Conservation (phyloP, 106 monocot species). For the Dioscorea dumetorum region DNA sequence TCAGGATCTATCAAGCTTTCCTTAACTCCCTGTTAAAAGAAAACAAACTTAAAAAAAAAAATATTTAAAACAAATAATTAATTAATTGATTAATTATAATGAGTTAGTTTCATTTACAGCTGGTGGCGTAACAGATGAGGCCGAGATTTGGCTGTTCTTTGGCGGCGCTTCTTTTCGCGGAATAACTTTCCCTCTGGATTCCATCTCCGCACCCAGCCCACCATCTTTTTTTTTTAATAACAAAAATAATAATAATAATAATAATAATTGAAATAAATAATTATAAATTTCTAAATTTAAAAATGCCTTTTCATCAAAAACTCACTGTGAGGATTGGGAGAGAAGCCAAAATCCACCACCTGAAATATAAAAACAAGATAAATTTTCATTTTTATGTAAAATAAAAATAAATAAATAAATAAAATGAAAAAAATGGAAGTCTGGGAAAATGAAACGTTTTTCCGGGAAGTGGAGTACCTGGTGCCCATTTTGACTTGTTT, state of each 20-base stretch:
- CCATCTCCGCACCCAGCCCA: constrained; percentile 6
- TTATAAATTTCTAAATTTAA: neutral
- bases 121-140: constrained; percentile 24
- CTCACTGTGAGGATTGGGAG: constrained; percentile 36
- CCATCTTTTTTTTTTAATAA: constrained; percentile 13
- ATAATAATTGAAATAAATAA: neutral
- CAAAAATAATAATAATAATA: neutral
- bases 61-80: neutral
- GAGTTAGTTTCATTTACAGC: constrained; percentile 24
- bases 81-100: too few species aligned
- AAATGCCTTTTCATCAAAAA: neutral
- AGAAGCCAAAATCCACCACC: constrained; percentile 39
- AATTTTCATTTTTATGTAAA: neutral
- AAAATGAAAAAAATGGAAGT: neutral
- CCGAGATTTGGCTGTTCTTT: constrained; percentile 5
- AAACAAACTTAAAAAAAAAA: neutral
- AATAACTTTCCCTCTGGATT: constrained; percentile 5
- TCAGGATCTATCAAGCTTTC: constrained; percentile 26
- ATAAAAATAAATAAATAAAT: neutral
- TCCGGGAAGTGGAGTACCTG: constrained; percentile 14
- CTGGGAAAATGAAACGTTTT: neutral
- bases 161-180: constrained; percentile 9
- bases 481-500: constrained; percentile 26
- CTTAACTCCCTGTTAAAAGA: constrained; percentile 18
- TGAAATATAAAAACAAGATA: constrained; percentile 1